These are phyloP conservation scores for Xylariaceae sp. DNA, from an alignment of 2,329 filamentous ascomycete genomes.

Conservation along the genomic window DNA sequence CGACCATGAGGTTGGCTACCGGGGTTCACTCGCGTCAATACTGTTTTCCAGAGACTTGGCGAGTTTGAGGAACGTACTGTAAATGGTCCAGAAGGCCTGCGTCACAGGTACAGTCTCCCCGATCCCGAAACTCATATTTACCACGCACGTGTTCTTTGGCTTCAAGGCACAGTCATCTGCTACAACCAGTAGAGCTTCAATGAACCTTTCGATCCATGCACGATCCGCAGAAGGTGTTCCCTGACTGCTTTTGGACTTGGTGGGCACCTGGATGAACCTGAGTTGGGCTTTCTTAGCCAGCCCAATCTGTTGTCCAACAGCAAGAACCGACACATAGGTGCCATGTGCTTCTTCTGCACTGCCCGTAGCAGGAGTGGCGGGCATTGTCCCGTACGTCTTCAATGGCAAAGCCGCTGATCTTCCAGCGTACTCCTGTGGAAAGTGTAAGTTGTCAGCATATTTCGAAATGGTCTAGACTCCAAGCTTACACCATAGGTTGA, in stretches of 20 bases:
- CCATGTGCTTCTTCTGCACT: background rate
- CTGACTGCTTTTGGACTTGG: background rate
- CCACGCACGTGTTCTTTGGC: conserved; percentile 2
- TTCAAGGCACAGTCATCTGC: background rate
- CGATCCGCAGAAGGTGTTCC: background rate
- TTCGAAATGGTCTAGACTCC: background rate
- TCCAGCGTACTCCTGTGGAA: background rate
- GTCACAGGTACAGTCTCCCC: background rate
- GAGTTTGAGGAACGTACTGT: background rate
- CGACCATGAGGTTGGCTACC: background rate
- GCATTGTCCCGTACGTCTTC: background rate
- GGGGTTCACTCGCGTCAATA: no score
- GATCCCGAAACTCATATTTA: conserved; percentile 1
- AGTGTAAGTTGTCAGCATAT: no score
- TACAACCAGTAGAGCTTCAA: background rate
- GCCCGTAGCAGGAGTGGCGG: background rate
- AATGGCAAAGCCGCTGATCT: background rate
- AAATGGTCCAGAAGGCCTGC: background rate
- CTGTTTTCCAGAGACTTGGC: no score
- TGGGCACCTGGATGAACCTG: background rate
- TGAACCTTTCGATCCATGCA: background rate
- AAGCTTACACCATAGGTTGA: background rate
- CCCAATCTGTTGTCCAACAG: background rate
- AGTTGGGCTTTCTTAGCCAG: background rate
- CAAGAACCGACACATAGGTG: background rate